Base-by-base conservation (phyloP, 257 asterid genomes). In the Handroanthus guayacan region DNA sequence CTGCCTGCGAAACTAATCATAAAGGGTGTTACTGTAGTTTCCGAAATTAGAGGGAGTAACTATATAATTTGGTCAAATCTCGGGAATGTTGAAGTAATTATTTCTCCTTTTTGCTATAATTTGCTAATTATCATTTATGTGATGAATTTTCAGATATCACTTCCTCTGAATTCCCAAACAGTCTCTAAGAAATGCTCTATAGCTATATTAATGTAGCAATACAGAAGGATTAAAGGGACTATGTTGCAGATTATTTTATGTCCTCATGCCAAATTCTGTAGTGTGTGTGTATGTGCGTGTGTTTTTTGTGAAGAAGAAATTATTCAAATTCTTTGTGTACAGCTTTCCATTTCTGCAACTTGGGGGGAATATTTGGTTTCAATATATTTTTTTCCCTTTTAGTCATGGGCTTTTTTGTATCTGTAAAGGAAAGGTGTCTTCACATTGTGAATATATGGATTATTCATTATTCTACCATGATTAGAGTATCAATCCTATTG, bases 181-280 rank as follows among this genome's bases (percentile, higher is more conserved):
- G 74, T 91, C 65, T 85, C 92, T 82, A 83, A 86, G 75, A 86
- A 82, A 80, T 91, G 97, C 56, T 78, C 92, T 48, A 10, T 81
- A 2, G 84, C 88, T 54, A 50, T 91, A 75, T 79, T 88, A 62
- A 14, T 89, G 67, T 89, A 85, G 75, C 50, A 61, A 12, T 14
- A 1, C 51, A 11, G 2, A 45, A 47, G 43, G 41, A 17, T 44
- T 67, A 25, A 51, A 34, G 57, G 1, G 31, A 5, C 16, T 2
- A 16, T 16, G 16, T 6, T 16, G 31, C 9, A n/a, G 31, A 54
- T 54, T 54, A 6, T 51, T 12, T 51, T 51, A 51, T 51, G 57
- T 12, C 13, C 6, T 51, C 45, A 41, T 41, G 6, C 45, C 0
- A 41, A 41, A 41, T 41, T 41, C 7, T 8, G 3, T 8, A 7